Percentiles rank a stretch among this genome's conserved stretches.
Conservation (phyloP, 2,329 filamentous ascomycete genomes). For the Teratosphaeria gauchensis region DNA sequence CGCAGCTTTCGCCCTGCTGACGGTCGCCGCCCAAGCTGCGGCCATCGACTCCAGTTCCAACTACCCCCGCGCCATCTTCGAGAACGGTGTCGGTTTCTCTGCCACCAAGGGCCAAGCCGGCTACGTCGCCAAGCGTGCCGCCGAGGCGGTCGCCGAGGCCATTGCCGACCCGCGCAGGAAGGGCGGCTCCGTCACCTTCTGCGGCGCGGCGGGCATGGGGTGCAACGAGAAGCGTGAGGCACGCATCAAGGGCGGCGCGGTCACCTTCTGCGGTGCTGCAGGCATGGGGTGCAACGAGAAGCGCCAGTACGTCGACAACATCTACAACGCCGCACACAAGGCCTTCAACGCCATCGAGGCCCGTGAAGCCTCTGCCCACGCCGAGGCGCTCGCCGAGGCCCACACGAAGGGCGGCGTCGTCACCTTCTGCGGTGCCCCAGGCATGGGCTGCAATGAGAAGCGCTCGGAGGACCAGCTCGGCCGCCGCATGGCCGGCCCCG, state of each 20-base stretch:
- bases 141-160: conserved; percentile 25
- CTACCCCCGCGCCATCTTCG: background rate
- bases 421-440: conserved; percentile 9
- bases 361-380: conserved; percentile 10
- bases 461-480: background rate
- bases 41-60: conserved; percentile 5
- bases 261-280: conserved; percentile 6
- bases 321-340: conserved; percentile 4
- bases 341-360: conserved; percentile 2
- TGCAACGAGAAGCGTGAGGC: conserved; percentile 1
- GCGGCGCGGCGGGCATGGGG: conserved; percentile 1
- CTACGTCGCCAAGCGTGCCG: conserved; percentile 34
- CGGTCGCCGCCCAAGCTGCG: conserved; percentile 11
- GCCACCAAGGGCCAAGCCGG: conserved; percentile 33
- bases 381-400: background rate
- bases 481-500: background rate
- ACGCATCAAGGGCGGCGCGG: background rate
- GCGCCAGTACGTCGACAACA: conserved; percentile 9
- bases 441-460: conserved; percentile 1
- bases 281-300: conserved; percentile 4
- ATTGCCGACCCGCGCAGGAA: conserved; percentile 7
- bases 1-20: conserved; percentile 11
- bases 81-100: conserved; percentile 25
- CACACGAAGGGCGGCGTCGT: background rate
- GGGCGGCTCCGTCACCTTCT: background rate